Percentiles rank a stretch among this genome's conserved stretches.
Conservation (phyloP, 768 basidiomycete species). For the Antrodiella citrinella region DNA sequence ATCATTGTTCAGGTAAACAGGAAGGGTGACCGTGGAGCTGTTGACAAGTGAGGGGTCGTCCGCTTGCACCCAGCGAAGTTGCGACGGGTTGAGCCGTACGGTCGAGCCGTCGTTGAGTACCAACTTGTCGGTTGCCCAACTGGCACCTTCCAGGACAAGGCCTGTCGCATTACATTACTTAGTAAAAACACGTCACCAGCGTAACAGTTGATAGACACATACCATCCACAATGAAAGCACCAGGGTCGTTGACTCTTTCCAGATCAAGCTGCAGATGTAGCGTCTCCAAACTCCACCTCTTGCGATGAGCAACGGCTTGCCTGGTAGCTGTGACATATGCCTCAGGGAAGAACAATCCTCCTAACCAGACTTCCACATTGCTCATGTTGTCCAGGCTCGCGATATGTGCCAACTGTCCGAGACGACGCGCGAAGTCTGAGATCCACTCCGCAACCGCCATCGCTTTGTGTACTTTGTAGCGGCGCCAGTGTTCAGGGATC, state of each 20-base stretch:
- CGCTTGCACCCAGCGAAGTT: slow-evolving; percentile 78
- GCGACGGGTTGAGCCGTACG: slow-evolving; percentile 72
- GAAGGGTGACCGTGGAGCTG: slow-evolving; percentile 60
- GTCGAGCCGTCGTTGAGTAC: slow-evolving; percentile 80
- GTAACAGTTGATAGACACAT: no score
- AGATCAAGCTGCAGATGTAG: slow-evolving; percentile 74
- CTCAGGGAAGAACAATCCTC: slow-evolving; percentile 93
- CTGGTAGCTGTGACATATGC: slow-evolving; percentile 94
- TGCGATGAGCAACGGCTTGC: slow-evolving; percentile 90
- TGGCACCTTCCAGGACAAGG: slow-evolving; percentile 79
- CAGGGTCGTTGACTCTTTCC: slow-evolving; percentile 68
- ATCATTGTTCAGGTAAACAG: slow-evolving; percentile 88
- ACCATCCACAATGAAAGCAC: slow-evolving; percentile 87
- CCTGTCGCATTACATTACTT: slow-evolving; percentile 44
- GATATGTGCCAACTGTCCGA: slow-evolving; percentile 77
- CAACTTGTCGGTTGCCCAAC: slow-evolving; percentile 62
- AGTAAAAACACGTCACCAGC: neutral
- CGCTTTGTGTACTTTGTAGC: slow-evolving; percentile 79
- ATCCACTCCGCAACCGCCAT: slow-evolving; percentile 86
- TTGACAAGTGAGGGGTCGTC: slow-evolving; percentile 31
- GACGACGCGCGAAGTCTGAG: slow-evolving; percentile 67
- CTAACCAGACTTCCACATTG: slow-evolving; percentile 82
- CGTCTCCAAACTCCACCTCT: slow-evolving; percentile 90
- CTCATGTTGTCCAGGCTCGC: slow-evolving; percentile 52
- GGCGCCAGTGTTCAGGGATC: slow-evolving; percentile 81